Evolutionary conservation across 306 rosid genomes (phyloP).

Genomic region (Pterocarpus macrocarpus): DNA sequence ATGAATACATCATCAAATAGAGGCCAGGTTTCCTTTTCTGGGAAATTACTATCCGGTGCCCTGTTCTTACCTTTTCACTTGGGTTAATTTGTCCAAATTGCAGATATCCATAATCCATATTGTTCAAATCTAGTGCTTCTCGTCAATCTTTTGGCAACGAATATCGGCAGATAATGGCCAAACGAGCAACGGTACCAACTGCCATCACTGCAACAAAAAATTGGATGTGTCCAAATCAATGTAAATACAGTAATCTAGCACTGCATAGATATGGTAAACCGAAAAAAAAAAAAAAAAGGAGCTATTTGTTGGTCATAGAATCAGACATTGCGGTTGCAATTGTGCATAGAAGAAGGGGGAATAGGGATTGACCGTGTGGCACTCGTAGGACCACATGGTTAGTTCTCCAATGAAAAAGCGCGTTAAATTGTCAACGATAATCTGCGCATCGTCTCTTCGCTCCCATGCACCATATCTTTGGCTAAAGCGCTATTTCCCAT

Average conservation of each 20-base stretch:
- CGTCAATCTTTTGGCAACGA: background rate
- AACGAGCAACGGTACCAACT: background rate
- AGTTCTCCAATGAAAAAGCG: conserved; percentile 40
- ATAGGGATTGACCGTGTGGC: conserved; percentile 37
- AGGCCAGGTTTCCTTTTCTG: no score
- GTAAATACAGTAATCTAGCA: background rate
- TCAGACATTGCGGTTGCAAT: conserved; percentile 8
- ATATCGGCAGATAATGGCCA: conserved; percentile 25
- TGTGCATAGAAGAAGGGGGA: background rate
- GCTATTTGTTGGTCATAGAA: background rate
- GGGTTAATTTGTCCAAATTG: background rate
- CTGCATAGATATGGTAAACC: background rate
- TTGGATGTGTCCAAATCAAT: background rate
- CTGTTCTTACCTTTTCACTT: background rate
- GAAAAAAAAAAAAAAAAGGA: no score
- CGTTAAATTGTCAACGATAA: conserved; percentile 23
- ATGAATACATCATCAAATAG: no score
- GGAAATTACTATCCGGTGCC: no score
- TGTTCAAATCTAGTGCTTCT: background rate
- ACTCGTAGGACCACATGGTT: conserved; percentile 44
- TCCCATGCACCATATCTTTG: conserved; percentile 12
- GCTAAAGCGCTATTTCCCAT: background rate
- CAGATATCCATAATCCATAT: background rate
- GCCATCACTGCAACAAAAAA: background rate
- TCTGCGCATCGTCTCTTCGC: background rate